A percentile compares a stretch with the other conserved stretches of the same genome.
These are phyloP conservation scores for Colletotrichum acutatum DNA, from an alignment of 2,329 filamentous ascomycete species.

Conservation along the genomic window DNA sequence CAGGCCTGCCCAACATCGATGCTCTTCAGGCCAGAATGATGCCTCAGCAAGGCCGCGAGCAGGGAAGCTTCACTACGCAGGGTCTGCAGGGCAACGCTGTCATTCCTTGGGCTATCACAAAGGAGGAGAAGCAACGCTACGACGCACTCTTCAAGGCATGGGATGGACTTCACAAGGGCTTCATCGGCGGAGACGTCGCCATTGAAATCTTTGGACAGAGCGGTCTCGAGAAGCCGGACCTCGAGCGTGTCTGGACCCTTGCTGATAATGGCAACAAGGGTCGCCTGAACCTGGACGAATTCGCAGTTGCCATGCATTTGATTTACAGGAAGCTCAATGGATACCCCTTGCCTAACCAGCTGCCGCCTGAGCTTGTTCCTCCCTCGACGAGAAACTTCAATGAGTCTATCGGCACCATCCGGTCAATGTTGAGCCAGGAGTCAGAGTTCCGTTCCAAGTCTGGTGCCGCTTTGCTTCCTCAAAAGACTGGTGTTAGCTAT, in stretches of 20 bases:
- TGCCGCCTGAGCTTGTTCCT: slow-evolving; percentile 92
- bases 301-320: slow-evolving; percentile 98
- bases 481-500: slow-evolving; percentile 98
- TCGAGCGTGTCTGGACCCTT: slow-evolving; percentile 95
- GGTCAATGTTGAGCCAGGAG: slow-evolving; percentile 88
- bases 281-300: slow-evolving; percentile 94
- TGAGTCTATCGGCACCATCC: slow-evolving; percentile 92
- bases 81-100: slow-evolving; percentile 93
- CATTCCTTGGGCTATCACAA: slow-evolving; percentile 98
- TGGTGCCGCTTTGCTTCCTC: slow-evolving; percentile 89
- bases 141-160: slow-evolving; percentile 95
- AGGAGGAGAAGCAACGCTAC: slow-evolving; percentile 97
- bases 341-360: slow-evolving; percentile 86
- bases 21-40: slow-evolving; percentile 94
- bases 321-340: slow-evolving; percentile 98
- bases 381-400: slow-evolving; percentile 94
- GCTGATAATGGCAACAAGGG: slow-evolving; percentile 95
- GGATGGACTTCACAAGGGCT: slow-evolving; percentile 95
- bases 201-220: slow-evolving; percentile 98
- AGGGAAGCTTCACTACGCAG: slow-evolving; percentile 82
- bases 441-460: slow-evolving; percentile 90
- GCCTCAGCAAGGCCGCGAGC: slow-evolving; percentile 93
- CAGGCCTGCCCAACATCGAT: slow-evolving; percentile 92
- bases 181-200: slow-evolving; percentile 89
- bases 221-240: slow-evolving; percentile 87